Conservation (phyloP, 345 rosid species). For the Dipteronia dyeriana region DNA sequence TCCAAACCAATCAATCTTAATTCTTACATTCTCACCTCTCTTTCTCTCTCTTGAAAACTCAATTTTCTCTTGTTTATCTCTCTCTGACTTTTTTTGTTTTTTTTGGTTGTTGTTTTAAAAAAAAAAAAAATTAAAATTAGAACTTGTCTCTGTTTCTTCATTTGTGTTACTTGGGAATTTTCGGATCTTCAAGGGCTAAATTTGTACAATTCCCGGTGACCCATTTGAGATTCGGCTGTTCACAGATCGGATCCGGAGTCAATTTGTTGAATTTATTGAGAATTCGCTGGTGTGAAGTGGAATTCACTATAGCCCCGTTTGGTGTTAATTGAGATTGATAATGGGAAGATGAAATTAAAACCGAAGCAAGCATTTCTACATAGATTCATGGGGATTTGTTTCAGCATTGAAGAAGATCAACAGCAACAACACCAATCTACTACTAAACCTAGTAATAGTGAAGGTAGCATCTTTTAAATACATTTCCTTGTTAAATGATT, state of each 20-base stretch:
- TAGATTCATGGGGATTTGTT: constrained; percentile 54
- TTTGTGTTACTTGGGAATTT: not conserved
- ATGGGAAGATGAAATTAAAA: constrained; percentile 14
- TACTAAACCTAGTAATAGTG: too few species aligned
- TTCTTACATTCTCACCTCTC: too few species aligned
- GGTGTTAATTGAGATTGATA: not conserved
- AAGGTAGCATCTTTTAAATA: not conserved
- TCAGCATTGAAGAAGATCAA: constrained; percentile 32
- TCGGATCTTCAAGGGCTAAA: not conserved
- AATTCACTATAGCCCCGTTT: too few species aligned
- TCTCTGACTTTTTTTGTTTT: not conserved
- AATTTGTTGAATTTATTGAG: not conserved
- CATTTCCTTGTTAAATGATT: not conserved
- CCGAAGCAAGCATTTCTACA: not conserved
- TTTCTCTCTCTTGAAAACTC: not conserved
- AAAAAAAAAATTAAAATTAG: not conserved
- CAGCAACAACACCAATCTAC: not conserved
- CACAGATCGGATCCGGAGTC: constrained; percentile 24
- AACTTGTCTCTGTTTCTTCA: not conserved
- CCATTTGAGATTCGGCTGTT: constrained; percentile 5
- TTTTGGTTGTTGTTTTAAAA: too few species aligned
- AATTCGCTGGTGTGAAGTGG: not conserved
- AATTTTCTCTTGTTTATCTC: not conserved
- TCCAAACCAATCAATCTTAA: not conserved
- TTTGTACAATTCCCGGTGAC: constrained; percentile 9